Percentiles rank a stretch among this genome's conserved stretches.
These are phyloP conservation scores for Hyaloperonospora brassicae DNA, from an alignment of 352 stramenopile genomes.

Conservation along the genomic window DNA sequence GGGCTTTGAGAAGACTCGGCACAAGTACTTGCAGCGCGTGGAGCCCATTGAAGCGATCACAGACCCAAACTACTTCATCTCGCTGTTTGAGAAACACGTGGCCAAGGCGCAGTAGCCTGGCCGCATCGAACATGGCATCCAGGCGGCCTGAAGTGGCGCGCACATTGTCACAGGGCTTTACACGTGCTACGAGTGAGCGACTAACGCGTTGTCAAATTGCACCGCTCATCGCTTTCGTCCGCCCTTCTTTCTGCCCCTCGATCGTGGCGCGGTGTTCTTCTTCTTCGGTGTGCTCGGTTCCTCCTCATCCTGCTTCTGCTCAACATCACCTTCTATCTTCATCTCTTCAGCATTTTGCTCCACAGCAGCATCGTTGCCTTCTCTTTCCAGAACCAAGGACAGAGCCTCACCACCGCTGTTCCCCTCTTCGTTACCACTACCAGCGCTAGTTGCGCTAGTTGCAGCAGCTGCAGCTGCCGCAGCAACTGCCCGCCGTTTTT, in stretches of 20 bases:
- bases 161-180: not conserved
- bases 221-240: constrained; percentile 31
- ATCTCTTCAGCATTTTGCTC: constrained; percentile 17
- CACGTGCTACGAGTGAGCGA: not conserved
- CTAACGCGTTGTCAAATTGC: not conserved
- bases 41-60: constrained; percentile 79
- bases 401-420: constrained; percentile 22
- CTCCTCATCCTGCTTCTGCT: constrained; percentile 19
- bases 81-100: constrained; percentile 33
- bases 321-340: constrained; percentile 16
- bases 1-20: constrained; percentile 44
- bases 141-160: no score
- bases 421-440: constrained; percentile 30
- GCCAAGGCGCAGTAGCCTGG: constrained; percentile 8
- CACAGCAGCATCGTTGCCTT: constrained; percentile 14
- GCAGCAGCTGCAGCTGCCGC: constrained; percentile 26
- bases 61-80: constrained; percentile 59
- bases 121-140: not conserved
- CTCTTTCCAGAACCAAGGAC: constrained; percentile 5
- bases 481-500: constrained; percentile 40
- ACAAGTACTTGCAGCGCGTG: constrained; percentile 58
- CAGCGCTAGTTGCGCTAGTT: constrained; percentile 24
- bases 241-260: constrained; percentile 45
- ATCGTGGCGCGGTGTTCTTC: constrained; percentile 26
- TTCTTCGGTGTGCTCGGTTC: constrained; percentile 15